Evolutionary conservation across 2,329 filamentous ascomycete species (phyloP), one percentile per base, ranked within the genome.

Genomic region (Claviceps humidiphila): DNA sequence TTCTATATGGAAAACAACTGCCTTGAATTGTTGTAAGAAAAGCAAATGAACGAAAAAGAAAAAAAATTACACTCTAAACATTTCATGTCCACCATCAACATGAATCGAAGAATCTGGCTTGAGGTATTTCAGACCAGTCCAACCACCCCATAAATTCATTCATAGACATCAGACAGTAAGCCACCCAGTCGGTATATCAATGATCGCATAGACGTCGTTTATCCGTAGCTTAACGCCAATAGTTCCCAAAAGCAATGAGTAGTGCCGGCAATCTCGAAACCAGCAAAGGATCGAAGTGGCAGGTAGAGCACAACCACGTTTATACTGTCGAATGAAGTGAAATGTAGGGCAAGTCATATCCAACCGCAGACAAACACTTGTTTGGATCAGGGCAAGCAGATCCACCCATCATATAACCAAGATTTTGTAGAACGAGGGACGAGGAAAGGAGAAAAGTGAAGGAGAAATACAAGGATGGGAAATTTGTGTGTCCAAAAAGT

Each of bases 141-240:
- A 34, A 13, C 30, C n/a, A 50, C 16, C 42, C 51, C 42, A 37
- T 47, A 13, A 30, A 39, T 43, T 50, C 47, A 20, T 16, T 53
- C 52, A 50, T 34, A 20, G 5, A 49, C 26, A 14, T 49, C 45
- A 43, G 30, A 49, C 22, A 51, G n/a, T n/a, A 17, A 46, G 49
- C 49, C 49, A 42, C 46, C 52, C 41, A 38, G 17, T 16, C 20
- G 41, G 34, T 20, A 39, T 41, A 46, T 41, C 40, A 30, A 51
- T 38, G 40, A 48, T 54, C 42, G 34, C 42, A 46, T 37, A 42
- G 43, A 46, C 49, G 47, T 49, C 38, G 38, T 34, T 11, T 39
- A 54, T 51, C 52, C 52, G 41, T 46, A 11, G 37, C 13, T 38
- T 37, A 54, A 54, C 49, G 52, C 52, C 52, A 16, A 46, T 37